These are phyloP conservation scores for Pisolithus albus DNA, from an alignment of 768 basidiomycete genomes.

Conservation along the genomic window DNA sequence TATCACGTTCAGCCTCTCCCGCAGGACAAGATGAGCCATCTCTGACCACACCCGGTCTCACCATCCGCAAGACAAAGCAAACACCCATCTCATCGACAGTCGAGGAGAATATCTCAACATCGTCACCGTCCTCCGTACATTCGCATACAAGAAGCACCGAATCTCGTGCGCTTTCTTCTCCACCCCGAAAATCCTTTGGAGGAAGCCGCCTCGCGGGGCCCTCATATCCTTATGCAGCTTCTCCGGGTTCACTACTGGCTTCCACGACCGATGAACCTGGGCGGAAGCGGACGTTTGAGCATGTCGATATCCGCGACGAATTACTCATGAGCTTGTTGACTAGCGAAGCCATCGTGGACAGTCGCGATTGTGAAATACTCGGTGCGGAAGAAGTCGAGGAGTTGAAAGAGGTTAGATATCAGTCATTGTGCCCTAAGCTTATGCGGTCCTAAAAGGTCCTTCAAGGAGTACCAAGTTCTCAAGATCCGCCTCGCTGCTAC, in stretches of 20 bases:
- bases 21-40: slow-evolving; percentile 15
- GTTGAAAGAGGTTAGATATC: slow-evolving; percentile 55
- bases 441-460: slow-evolving; percentile 5
- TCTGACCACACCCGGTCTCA: slow-evolving; percentile 28
- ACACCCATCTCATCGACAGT: slow-evolving; percentile 13
- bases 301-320: slow-evolving; percentile 66
- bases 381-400: slow-evolving; percentile 66
- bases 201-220: slow-evolving; percentile 27
- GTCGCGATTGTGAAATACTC: slow-evolving; percentile 72
- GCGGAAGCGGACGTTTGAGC: slow-evolving; percentile 38
- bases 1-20: slow-evolving; percentile 30
- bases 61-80: slow-evolving; percentile 41
- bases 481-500: slow-evolving; percentile 58
- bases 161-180: slow-evolving; percentile 14
- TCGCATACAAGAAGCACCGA: slow-evolving; percentile 20
- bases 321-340: slow-evolving; percentile 85
- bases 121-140: slow-evolving; percentile 11
- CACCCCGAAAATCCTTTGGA: slow-evolving; percentile 9
- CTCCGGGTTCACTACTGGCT: slow-evolving; percentile 26
- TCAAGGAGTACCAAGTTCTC: slow-evolving; percentile 69
- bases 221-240: slow-evolving; percentile 32
- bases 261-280: slow-evolving; percentile 28
- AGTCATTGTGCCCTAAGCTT: slow-evolving; percentile 8
- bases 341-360: slow-evolving; percentile 92
- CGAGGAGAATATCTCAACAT: slow-evolving; percentile 22